Percentiles rank a stretch among this genome's conserved stretches.
Conservation (phyloP, 257 asterid genomes). For the Solanum clarkiae region DNA sequence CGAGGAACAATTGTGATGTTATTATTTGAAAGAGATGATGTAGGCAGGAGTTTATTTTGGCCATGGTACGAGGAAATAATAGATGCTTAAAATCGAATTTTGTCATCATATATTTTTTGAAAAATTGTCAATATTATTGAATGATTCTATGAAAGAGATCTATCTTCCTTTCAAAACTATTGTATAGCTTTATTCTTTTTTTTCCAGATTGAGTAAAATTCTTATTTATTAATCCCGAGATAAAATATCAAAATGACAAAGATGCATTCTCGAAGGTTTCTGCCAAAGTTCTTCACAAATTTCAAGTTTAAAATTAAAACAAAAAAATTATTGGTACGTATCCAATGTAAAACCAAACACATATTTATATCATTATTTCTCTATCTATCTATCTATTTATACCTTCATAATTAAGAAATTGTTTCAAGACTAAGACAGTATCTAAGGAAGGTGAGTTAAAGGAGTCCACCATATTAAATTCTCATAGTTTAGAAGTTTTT, state of each 20-base stretch:
- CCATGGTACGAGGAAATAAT: neutral
- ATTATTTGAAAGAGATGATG: neutral
- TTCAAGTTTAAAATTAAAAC: neutral
- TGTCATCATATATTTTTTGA: no score
- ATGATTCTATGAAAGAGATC: neutral
- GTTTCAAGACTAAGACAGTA: neutral
- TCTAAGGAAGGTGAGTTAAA: neutral
- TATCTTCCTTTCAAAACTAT: neutral
- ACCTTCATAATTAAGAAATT: neutral
- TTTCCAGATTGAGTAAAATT: no score
- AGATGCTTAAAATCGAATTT: no score
- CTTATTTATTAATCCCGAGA: neutral
- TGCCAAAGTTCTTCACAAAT: neutral
- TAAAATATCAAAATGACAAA: neutral
- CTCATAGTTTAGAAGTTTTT: neutral
- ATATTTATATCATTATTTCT: no score
- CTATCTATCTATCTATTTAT: no score
- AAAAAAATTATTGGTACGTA: no score
- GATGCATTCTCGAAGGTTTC: no score
- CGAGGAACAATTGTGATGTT: no score
- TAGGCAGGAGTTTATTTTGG: neutral
- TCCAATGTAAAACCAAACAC: no score
- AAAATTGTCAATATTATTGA: neutral
- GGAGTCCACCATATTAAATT: neutral
- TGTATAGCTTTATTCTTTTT: no score